phyloP scores from a whole-genome alignment of 495 filamentous ascomycete genomes.

The Aspergillus nanangensis region DNA sequence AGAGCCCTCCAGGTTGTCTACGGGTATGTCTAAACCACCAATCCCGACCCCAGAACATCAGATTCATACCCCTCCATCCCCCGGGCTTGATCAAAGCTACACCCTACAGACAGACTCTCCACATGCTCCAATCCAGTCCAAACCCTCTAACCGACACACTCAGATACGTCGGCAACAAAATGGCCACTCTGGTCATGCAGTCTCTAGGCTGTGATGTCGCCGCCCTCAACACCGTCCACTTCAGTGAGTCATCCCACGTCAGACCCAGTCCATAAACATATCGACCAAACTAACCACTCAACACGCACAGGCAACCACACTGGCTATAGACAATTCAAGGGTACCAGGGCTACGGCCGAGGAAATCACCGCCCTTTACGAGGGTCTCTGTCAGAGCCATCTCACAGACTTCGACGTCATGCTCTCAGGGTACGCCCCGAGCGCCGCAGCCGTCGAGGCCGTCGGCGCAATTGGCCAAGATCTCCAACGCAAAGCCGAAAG shows the following conservation, averaged over 20 bases:
- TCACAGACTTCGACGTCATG: conserved; percentile 86
- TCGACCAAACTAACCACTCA: conserved; percentile 5
- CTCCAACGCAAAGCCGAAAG: conserved; percentile 60
- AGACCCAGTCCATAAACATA: background rate
- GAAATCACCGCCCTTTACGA: conserved; percentile 84
- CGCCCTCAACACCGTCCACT: conserved; percentile 91
- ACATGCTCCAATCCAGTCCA: background rate
- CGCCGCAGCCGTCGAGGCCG: conserved; percentile 74
- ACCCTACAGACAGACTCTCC: background rate
- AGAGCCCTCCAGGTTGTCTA: conserved; percentile 61
- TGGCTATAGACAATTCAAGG: conserved; percentile 82
- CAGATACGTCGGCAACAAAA: conserved; percentile 96
- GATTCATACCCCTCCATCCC: background rate
- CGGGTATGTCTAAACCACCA: conserved; percentile 50
- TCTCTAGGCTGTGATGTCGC: conserved; percentile 89
- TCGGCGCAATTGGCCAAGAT: conserved; percentile 78
- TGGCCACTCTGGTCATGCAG: conserved; percentile 90
- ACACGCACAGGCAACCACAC: conserved; percentile 75
- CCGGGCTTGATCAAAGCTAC: background rate
- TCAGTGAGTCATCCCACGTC: conserved; percentile 54
- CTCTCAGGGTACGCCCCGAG: conserved; percentile 90
- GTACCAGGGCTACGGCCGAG: conserved; percentile 69
- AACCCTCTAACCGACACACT: background rate
- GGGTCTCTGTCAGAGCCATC: conserved; percentile 74
- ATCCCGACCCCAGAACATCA: background rate